Evolutionary conservation across 768 basidiomycete species (phyloP).

Genomic region (Glaciozyma martinii): DNA sequence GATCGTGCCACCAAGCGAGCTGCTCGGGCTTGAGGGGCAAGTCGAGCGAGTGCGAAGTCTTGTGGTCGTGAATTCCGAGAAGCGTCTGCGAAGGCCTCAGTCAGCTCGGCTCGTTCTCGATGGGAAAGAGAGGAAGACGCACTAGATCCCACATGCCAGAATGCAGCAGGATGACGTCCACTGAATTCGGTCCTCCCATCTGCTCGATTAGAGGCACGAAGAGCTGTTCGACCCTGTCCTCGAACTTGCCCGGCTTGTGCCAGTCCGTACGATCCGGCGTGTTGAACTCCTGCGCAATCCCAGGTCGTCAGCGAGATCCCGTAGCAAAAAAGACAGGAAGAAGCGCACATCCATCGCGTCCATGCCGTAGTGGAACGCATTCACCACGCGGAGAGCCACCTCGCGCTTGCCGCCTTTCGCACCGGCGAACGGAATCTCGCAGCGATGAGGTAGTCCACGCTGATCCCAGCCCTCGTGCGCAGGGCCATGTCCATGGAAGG

Average conservation of each 20-base stretch:
- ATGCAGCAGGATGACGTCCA: slow-evolving; percentile 24
- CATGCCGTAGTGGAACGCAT: slow-evolving; percentile 31
- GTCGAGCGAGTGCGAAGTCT: slow-evolving; percentile 15
- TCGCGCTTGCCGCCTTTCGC: background rate
- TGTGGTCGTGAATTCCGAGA: slow-evolving; percentile 30
- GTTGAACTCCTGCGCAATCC: slow-evolving; percentile 14
- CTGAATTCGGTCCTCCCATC: slow-evolving; percentile 23
- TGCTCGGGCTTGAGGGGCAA: slow-evolving; percentile 23
- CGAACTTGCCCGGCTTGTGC: slow-evolving; percentile 26
- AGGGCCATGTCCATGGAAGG: slow-evolving; percentile 13
- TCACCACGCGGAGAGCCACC: slow-evolving; percentile 18
- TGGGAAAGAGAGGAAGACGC: background rate
- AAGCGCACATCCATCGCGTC: slow-evolving; percentile 22
- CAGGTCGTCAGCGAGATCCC: no score
- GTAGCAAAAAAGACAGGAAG: no score
- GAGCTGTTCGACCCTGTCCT: slow-evolving; percentile 24
- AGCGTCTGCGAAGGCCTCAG: slow-evolving; percentile 13
- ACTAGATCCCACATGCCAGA: slow-evolving; percentile 30
- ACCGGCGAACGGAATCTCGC: slow-evolving; percentile 22
- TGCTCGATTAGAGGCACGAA: slow-evolving; percentile 20
- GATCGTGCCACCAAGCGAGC: slow-evolving; percentile 30
- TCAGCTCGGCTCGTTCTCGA: background rate
- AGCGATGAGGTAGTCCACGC: slow-evolving; percentile 24
- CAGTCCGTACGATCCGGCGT: slow-evolving; percentile 26
- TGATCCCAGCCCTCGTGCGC: slow-evolving; percentile 28